These are phyloP conservation scores for Uncinocarpus reesii DNA, from an alignment of 2,329 filamentous ascomycete species.

Conservation along the genomic window DNA sequence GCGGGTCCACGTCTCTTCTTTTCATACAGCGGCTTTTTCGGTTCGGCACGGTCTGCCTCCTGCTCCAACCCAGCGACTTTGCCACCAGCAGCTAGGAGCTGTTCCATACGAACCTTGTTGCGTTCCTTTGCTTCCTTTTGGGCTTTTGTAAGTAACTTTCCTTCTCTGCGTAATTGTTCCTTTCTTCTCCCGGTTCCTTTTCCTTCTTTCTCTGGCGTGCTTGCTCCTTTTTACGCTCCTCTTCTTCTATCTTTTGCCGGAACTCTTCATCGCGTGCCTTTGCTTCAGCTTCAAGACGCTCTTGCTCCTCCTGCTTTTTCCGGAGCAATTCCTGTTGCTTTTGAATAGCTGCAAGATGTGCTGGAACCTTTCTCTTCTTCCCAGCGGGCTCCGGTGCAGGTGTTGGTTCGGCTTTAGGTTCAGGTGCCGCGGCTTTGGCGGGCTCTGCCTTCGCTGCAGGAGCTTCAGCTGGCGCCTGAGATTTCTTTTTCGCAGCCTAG, in stretches of 20 bases:
- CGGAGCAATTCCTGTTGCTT: conserved; percentile 40
- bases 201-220: conserved; percentile 40
- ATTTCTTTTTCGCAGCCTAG: conserved; percentile 77
- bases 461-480: conserved; percentile 36
- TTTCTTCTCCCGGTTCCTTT: conserved; percentile 43
- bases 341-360: conserved; percentile 41
- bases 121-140: conserved; percentile 40
- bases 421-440: conserved; percentile 38
- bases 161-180: conserved; percentile 40
- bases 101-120: conserved; percentile 41
- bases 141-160: conserved; percentile 41
- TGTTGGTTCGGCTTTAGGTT: conserved; percentile 27
- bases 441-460: conserved; percentile 48
- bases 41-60: conserved; percentile 45
- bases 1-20: conserved; percentile 60
- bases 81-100: conserved; percentile 40
- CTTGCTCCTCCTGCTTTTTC: conserved; percentile 39
- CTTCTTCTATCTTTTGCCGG: conserved; percentile 32
- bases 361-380: conserved; percentile 83
- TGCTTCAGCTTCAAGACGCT: conserved; percentile 32
- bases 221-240: conserved; percentile 39
- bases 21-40: conserved; percentile 69
- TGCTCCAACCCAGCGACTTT: conserved; percentile 37
- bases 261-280: conserved; percentile 34
- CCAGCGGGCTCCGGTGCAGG: conserved; percentile 27